These are phyloP conservation scores for Ceratocystis eucalypticola DNA, from an alignment of 2,329 filamentous ascomycete species.

Conservation along the genomic window DNA sequence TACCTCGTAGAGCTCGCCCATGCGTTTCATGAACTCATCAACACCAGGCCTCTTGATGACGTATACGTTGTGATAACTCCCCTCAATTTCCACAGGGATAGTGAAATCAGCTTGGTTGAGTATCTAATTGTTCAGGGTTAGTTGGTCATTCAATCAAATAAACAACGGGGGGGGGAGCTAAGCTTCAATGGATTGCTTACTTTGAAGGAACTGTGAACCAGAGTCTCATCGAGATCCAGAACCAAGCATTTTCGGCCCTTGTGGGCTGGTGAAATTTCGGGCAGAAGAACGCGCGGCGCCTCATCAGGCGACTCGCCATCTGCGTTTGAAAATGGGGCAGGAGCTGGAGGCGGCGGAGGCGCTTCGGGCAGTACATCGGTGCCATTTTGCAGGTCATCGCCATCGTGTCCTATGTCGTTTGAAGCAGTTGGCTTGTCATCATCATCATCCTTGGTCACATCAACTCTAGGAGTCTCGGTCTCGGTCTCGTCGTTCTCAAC, in stretches of 20 bases:
- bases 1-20: slow-evolving; percentile 94
- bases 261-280: slow-evolving; percentile 65
- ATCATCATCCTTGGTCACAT: slow-evolving; percentile 55
- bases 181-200: slow-evolving; percentile 34
- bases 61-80: slow-evolving; percentile 97
- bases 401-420: slow-evolving; percentile 29
- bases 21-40: slow-evolving; percentile 96
- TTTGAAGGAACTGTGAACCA: slow-evolving; percentile 99
- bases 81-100: slow-evolving; percentile 96
- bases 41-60: slow-evolving; percentile 99
- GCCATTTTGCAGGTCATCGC: slow-evolving; percentile 24
- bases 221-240: slow-evolving; percentile 86
- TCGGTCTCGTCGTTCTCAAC: slow-evolving; percentile 32
- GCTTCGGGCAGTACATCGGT: slow-evolving; percentile 23
- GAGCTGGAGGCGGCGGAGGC: slow-evolving; percentile 29
- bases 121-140: slow-evolving; percentile 44
- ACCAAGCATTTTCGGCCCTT: slow-evolving; percentile 88
- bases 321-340: slow-evolving; percentile 8
- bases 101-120: slow-evolving; percentile 97
- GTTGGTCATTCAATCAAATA: slow-evolving; percentile 12
- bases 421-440: slow-evolving; percentile 36
- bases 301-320: slow-evolving; percentile 13
- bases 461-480: slow-evolving; percentile 35
- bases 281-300: slow-evolving; percentile 54
- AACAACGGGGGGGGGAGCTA: not conserved